Conservation (phyloP, 2,329 filamentous ascomycete genomes). For the Penicillium sp. region DNA sequence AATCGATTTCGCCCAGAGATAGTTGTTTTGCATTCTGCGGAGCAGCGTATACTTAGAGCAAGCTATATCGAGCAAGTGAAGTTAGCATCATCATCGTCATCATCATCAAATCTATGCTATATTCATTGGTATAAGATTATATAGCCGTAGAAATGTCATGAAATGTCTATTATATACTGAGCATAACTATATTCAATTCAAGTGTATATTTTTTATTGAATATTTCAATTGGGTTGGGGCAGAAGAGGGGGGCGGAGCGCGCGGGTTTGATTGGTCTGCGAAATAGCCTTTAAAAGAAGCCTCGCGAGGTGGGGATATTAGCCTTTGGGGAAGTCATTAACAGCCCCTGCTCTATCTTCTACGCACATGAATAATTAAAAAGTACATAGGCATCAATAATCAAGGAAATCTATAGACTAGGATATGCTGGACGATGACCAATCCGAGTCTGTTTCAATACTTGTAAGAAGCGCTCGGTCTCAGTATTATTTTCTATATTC, state of each 20-base stretch:
- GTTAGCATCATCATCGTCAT: background rate
- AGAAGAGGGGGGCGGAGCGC: no score
- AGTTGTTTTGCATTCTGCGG: background rate
- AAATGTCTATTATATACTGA: background rate
- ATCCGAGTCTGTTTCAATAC: background rate
- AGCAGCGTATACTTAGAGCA: background rate
- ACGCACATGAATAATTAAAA: background rate
- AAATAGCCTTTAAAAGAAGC: background rate
- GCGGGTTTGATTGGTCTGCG: background rate
- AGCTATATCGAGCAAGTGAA: background rate
- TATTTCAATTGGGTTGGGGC: background rate
- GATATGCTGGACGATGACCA: background rate
- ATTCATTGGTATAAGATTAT: background rate
- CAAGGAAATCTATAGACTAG: background rate
- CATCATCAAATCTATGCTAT: background rate
- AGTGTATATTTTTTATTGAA: background rate
- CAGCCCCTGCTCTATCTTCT: background rate
- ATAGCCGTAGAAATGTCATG: background rate
- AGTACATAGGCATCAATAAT: background rate
- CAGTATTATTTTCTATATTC: background rate
- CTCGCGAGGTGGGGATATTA: background rate
- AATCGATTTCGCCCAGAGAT: background rate
- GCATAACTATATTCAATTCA: background rate
- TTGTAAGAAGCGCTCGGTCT: background rate
- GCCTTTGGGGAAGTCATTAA: background rate